Percentiles rank a stretch among this genome's conserved stretches.
Evolutionary conservation across 257 asterid genomes (phyloP).

Genomic region (Solanum lycopersicoides): DNA sequence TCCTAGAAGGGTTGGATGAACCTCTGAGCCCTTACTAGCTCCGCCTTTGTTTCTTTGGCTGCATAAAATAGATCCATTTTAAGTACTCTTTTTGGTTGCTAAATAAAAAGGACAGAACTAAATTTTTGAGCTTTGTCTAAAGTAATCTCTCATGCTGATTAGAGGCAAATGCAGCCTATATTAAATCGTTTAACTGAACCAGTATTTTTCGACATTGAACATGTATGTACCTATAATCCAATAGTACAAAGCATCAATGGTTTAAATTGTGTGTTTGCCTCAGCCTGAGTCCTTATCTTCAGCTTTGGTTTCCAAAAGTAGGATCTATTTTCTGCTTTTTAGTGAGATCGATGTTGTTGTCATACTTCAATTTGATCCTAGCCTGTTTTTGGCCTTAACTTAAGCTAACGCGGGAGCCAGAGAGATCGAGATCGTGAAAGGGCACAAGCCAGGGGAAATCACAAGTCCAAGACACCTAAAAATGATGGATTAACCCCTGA

Average conservation of each 20-base stretch:
- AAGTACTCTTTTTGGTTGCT: background rate
- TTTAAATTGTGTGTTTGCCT: background rate
- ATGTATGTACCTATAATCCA: background rate
- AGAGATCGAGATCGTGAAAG: slow-evolving; percentile 85
- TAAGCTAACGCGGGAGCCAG: slow-evolving; percentile 57
- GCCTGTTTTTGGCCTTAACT: slow-evolving; percentile 33
- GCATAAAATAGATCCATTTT: background rate
- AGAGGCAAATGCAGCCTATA: background rate
- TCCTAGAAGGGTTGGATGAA: no score
- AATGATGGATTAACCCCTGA: slow-evolving; percentile 74
- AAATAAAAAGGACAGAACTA: background rate
- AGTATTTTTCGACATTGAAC: background rate
- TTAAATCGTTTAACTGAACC: background rate
- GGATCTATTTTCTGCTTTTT: background rate
- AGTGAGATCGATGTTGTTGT: background rate
- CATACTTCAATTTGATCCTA: background rate
- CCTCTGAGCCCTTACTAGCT: no score
- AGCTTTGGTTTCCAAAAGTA: background rate
- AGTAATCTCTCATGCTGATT: background rate
- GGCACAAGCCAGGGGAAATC: slow-evolving; percentile 61
- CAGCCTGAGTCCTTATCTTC: background rate
- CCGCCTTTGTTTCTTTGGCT: background rate
- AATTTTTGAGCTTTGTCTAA: background rate
- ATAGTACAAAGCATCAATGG: background rate
- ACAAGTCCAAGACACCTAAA: slow-evolving; percentile 33